Conservation (phyloP, 2,329 filamentous ascomycete genomes). For the Westerdykella ornata region DNA sequence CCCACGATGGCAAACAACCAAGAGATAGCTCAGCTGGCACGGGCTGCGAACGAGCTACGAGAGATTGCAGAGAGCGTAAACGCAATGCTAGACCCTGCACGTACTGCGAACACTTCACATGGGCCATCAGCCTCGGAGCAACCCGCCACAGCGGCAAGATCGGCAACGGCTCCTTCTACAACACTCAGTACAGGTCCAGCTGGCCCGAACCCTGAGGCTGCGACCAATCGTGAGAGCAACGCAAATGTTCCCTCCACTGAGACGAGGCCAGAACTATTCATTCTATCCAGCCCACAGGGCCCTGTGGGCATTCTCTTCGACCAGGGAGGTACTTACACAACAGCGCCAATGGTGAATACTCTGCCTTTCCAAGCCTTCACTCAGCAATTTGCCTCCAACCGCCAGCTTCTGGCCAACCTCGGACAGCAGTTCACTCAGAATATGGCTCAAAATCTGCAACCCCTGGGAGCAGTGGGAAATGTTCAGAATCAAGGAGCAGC, state of each 20-base stretch:
- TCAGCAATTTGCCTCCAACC: conserved; percentile 29
- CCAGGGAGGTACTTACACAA: conserved; percentile 31
- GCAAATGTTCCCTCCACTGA: neutral
- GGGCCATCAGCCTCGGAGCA: neutral
- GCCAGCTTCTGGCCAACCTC: conserved; percentile 26
- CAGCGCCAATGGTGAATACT: conserved; percentile 22
- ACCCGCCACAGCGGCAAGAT: neutral
- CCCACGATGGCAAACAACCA: conserved; percentile 22
- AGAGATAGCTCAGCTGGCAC: conserved; percentile 26
- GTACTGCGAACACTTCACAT: conserved; percentile 1
- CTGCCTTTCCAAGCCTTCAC: conserved; percentile 28
- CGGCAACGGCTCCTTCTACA: conserved; percentile 1
- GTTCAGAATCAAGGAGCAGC: conserved; percentile 5
- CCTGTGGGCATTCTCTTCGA: conserved; percentile 34
- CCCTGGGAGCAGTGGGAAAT: neutral
- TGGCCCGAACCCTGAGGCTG: conserved; percentile 3
- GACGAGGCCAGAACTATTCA: conserved; percentile 24
- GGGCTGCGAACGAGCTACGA: conserved; percentile 23
- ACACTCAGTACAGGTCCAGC: conserved; percentile 1
- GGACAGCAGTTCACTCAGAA: conserved; percentile 25
- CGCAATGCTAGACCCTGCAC: conserved; percentile 15
- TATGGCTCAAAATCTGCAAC: neutral
- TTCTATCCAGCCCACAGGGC: conserved; percentile 34
- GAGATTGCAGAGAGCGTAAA: conserved; percentile 20
- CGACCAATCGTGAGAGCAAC: conserved; percentile 7